Conservation (phyloP, 2,329 filamentous ascomycete species). For the Pestalotiopsis sp. region DNA sequence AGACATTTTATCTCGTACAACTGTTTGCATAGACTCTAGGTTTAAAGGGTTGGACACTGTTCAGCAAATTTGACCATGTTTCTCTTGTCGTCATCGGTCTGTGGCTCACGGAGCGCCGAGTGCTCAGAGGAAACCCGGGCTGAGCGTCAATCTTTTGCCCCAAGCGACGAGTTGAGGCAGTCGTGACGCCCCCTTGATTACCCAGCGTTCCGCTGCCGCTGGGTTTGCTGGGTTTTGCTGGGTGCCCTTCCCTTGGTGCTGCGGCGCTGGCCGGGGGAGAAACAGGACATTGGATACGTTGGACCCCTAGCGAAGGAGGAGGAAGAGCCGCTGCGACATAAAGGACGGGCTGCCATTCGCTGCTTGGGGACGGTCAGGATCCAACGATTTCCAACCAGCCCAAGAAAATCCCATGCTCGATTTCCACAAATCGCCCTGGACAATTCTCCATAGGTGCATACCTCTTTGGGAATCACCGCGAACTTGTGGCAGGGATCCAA, state of each 20-base stretch:
- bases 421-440: constrained; percentile 3
- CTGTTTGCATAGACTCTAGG: neutral
- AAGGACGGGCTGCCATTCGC: constrained; percentile 2
- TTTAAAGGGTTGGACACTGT: neutral
- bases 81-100: neutral
- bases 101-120: neutral
- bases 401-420: neutral
- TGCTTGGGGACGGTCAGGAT: neutral
- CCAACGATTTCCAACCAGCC: neutral
- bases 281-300: neutral
- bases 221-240: neutral
- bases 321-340: neutral
- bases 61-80: neutral
- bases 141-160: constrained; percentile 5
- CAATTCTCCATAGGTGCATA: neutral
- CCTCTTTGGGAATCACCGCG: neutral
- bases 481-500: neutral
- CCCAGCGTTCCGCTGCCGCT: neutral
- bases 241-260: neutral
- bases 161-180: constrained; percentile 2
- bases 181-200: neutral
- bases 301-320: constrained; percentile 1
- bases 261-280: neutral
- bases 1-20: too few relatives aligned
- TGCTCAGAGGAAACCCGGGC: neutral